Percentiles rank a stretch among this genome's conserved stretches.
phyloP scores from a whole-genome alignment of 2,329 filamentous ascomycete genomes.

The Ceratocystis huliohia region DNA sequence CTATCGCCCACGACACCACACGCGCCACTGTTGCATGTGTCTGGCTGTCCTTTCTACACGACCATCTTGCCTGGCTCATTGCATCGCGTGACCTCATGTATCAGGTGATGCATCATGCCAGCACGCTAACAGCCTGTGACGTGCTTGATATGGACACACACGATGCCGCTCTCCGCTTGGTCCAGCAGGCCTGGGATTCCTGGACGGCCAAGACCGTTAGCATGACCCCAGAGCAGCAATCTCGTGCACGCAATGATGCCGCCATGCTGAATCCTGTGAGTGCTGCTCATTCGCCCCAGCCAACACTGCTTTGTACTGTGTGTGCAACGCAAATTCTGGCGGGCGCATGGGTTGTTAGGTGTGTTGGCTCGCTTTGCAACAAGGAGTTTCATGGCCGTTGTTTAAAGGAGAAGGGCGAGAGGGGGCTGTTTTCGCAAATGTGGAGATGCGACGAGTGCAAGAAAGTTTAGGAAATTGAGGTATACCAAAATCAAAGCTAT shows the following conservation, averaged over 20 bases:
- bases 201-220: not conserved
- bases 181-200: constrained; percentile 31
- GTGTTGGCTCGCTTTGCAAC: not conserved
- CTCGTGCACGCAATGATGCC: not conserved
- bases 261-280: not conserved
- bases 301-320: not conserved
- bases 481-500: not conserved
- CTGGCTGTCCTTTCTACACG: constrained; percentile 40
- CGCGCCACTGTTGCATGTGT: constrained; percentile 39
- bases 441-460: constrained; percentile 16
- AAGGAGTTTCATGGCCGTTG: constrained; percentile 16
- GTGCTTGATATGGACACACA: constrained; percentile 36
- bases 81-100: constrained; percentile 35
- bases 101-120: constrained; percentile 44
- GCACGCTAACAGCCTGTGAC: constrained; percentile 38
- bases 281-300: not conserved
- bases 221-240: not conserved
- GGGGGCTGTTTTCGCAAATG: constrained; percentile 14
- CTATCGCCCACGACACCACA: constrained; percentile 39
- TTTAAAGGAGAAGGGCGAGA: constrained; percentile 10
- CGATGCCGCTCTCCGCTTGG: constrained; percentile 31
- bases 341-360: constrained; percentile 16
- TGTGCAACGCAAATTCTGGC: constrained; percentile 7
- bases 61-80: constrained; percentile 42
- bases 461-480: not conserved